Conservation (phyloP, 371 early-diverging fungal species). For the Mortierella sp. region DNA sequence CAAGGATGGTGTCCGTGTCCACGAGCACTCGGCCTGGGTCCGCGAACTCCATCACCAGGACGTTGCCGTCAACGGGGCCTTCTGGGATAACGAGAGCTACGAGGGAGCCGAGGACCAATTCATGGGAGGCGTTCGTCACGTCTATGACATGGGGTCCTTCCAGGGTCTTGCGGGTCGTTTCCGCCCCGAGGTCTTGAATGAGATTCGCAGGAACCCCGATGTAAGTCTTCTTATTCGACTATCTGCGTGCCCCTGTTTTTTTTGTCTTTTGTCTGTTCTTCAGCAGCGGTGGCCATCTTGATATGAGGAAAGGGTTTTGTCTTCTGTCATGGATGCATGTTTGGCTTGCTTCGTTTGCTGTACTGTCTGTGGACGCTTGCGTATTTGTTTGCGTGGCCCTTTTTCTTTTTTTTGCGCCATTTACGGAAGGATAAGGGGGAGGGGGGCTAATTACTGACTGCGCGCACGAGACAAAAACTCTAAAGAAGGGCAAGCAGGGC, state of each 20-base stretch:
- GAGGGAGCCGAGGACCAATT: conserved; percentile 19
- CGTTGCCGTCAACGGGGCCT: conserved; percentile 12
- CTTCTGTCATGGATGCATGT: neutral
- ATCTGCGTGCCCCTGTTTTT: neutral
- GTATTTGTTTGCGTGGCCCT: neutral
- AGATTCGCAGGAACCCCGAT: conserved; percentile 67
- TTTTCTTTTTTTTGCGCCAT: neutral
- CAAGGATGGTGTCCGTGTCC: conserved; percentile 65
- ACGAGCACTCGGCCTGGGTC: conserved; percentile 50
- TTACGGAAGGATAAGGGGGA: neutral
- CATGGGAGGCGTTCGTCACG: conserved; percentile 72
- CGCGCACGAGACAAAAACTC: neutral
- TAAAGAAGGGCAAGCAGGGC: neutral
- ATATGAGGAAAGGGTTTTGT: neutral
- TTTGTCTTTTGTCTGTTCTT: neutral
- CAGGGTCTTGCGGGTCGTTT: conserved; percentile 89
- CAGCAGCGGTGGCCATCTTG: neutral
- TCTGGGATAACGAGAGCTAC: conserved; percentile 12
- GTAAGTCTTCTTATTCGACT: conserved; percentile 20
- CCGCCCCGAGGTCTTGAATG: conserved; percentile 71
- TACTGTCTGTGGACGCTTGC: neutral
- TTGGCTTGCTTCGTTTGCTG: neutral
- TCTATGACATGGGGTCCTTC: conserved; percentile 79
- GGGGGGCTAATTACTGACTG: neutral
- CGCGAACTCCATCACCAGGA: conserved; percentile 36